phyloP scores from a whole-genome alignment of 257 asterid genomes.

The Parsonsia alboflavescens region DNA sequence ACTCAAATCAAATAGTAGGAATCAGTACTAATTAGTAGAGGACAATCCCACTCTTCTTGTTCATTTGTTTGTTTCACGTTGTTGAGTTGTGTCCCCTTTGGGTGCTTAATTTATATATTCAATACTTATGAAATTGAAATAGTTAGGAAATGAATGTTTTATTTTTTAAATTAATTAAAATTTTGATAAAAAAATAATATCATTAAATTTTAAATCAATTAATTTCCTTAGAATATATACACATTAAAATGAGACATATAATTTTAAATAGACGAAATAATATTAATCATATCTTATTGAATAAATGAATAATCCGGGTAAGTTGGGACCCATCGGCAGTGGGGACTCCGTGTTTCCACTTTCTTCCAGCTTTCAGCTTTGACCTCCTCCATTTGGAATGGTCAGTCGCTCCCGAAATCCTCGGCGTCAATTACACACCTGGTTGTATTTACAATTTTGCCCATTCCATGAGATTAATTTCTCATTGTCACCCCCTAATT shows the following conservation, averaged over 20 bases:
- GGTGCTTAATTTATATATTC: too few species aligned
- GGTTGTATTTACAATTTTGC: not conserved
- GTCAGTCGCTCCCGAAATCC: constrained; percentile 34
- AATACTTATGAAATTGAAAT: too few species aligned
- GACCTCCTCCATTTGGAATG: constrained; percentile 25
- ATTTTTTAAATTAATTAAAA: too few species aligned
- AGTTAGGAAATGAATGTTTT: too few species aligned
- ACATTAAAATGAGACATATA: too few species aligned
- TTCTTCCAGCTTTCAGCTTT: constrained; percentile 19
- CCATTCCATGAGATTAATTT: not conserved
- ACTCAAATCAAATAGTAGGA: not conserved
- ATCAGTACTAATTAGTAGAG: not conserved
- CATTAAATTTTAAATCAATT: too few species aligned
- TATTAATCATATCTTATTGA: too few species aligned
- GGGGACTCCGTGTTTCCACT: constrained; percentile 11
- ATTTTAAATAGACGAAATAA: too few species aligned
- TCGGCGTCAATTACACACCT: constrained; percentile 36
- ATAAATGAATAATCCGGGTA: too few species aligned
- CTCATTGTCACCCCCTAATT: too few species aligned
- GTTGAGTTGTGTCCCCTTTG: not conserved
- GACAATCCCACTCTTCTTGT: not conserved
- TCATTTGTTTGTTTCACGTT: not conserved
- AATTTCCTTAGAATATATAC: too few species aligned
- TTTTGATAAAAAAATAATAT: too few species aligned
- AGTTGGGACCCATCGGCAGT: not conserved